Percentiles rank a stretch among this genome's conserved stretches.
phyloP scores from a whole-genome alignment of 2,329 filamentous ascomycete species.

The Penicillium frequentans region DNA sequence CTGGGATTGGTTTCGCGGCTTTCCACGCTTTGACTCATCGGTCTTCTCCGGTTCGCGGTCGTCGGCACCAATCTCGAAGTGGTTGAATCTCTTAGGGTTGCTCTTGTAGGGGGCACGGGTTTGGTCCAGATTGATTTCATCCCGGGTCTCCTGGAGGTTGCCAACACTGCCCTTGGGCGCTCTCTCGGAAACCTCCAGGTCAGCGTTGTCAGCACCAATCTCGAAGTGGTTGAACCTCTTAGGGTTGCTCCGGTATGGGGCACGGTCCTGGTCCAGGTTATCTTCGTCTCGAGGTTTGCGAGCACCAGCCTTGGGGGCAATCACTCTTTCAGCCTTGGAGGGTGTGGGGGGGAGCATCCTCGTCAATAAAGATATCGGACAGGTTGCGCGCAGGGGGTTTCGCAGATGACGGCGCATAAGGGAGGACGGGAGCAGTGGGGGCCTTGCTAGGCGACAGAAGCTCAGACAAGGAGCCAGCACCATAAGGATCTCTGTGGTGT shows the following conservation, averaged over 20 bases:
- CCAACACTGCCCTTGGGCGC: conserved; percentile 46
- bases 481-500: conserved; percentile 43
- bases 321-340: conserved; percentile 28
- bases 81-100: conserved; percentile 76
- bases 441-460: conserved; percentile 63
- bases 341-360: conserved; percentile 28
- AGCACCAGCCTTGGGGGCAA: conserved; percentile 50
- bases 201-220: conserved; percentile 32
- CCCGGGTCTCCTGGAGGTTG: conserved; percentile 48
- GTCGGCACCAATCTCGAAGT: conserved; percentile 46
- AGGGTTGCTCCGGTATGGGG: conserved; percentile 62
- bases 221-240: conserved; percentile 73
- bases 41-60: conserved; percentile 31
- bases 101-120: conserved; percentile 50
- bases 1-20: not conserved
- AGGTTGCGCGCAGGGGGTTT: conserved; percentile 68
- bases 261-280: not conserved
- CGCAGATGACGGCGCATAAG: conserved; percentile 55
- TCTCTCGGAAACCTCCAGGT: conserved; percentile 2
- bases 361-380: conserved; percentile 67
- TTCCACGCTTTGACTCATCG: conserved; percentile 69
- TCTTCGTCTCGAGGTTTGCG: conserved; percentile 50
- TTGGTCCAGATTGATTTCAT: not conserved
- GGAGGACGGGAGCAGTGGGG: conserved; percentile 9
- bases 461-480: conserved; percentile 64